Conservation (phyloP, 345 rosid genomes). For the Linum tenue region DNA sequence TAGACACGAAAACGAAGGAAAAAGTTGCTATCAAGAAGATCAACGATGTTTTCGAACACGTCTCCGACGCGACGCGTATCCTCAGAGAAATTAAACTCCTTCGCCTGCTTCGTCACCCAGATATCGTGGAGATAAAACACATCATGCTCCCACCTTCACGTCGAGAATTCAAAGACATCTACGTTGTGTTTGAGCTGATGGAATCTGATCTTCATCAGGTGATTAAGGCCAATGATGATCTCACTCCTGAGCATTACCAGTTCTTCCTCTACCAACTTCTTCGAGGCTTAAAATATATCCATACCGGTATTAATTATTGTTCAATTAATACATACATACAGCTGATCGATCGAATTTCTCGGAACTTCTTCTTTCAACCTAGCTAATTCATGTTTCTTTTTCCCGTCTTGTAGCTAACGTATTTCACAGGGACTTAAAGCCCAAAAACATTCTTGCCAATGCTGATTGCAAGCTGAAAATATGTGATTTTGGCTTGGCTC, state of each 20-base stretch:
- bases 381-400: conserved; percentile 1
- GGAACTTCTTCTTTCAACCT: not conserved
- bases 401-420: conserved; percentile 53
- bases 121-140: conserved; percentile 86
- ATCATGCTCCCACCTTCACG: conserved; percentile 98
- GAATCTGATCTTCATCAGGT: conserved; percentile 38
- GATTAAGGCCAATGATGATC: conserved; percentile 90
- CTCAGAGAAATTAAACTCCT: conserved; percentile 70
- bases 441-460: conserved; percentile 96
- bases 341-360: too few relatives aligned
- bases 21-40: conserved; percentile 1
- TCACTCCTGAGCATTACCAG: conserved; percentile 92
- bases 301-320: conserved; percentile 76
- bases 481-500: conserved; percentile 97
- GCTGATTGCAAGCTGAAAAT: conserved; percentile 98
- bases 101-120: conserved; percentile 88
- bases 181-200: conserved; percentile 83
- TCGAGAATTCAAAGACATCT: conserved; percentile 83
- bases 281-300: conserved; percentile 86
- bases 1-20: conserved; percentile 75
- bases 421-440: conserved; percentile 94
- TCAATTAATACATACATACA: too few relatives aligned
- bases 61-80: too few relatives aligned
- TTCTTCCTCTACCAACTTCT: conserved; percentile 98
- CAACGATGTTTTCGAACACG: too few relatives aligned